Evolutionary conservation across 305 asterid species (phyloP), one percentile per base, ranked within the genome.

Genomic region (Nicotiana rustica): DNA sequence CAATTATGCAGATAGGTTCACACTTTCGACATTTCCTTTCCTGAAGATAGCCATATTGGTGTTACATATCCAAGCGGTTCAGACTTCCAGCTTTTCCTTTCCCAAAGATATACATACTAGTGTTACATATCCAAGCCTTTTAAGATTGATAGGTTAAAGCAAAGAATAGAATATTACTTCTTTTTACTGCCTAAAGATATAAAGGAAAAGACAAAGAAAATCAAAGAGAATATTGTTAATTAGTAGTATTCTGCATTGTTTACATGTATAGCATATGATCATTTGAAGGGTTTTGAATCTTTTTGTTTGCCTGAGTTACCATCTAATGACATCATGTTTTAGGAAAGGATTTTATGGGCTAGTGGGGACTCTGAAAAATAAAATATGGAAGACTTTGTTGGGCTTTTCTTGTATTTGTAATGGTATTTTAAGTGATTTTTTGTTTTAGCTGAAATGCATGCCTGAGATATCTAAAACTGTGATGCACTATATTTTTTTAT

Each of bases 331-430:
- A 44, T 44, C 78, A 71, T 41, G 10, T 4, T 31, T 14, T 71
- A 71, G 19, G 36, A 71, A 3, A 19, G 61, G 38, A 71, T 41
- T 38, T 68, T 70, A 41, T 70, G 59, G 56, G 78, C 60, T 71
- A 19, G 61, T 35, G 19, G 36, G 35, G 18, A 71, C 36, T 44
- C 21, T 12, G 60, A 49, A 47, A 71, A 44, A 71, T 44, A 6
- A 47, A 44, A 70, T 70, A 12, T 44, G 78, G 57, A 44, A 69
- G 18, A 44, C 36, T 70, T 70, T 44, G 78, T 19, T 19, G 60
- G 19, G 60, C 29, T 25, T 25, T 25, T 0, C 29, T 25, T 25
- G 29, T 25, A 25, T 25, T 25, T 25, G 29, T 25, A 25, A 25
- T 25, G 29, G 29, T 25, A 25, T 25, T 25, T 25, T 25, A 25